Percentiles rank a stretch among this genome's conserved stretches.
These are phyloP conservation scores for Apophysomyces trapeziformis DNA, from an alignment of 371 early-diverging fungal species.

Conservation along the genomic window DNA sequence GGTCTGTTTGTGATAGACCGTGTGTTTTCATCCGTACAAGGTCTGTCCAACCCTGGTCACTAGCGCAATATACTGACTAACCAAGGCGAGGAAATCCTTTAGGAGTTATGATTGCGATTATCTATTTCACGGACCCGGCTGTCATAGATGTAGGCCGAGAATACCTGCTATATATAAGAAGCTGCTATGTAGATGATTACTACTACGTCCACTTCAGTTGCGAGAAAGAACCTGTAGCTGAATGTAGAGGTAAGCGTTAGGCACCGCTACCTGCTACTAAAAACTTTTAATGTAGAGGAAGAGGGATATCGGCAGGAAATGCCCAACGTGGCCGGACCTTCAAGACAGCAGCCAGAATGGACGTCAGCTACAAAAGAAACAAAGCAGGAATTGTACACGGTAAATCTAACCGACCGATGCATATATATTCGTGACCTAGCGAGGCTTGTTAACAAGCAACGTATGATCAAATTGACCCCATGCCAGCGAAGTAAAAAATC, in stretches of 20 bases:
- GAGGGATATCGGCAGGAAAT: background rate
- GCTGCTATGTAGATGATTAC: slow-evolving; percentile 41
- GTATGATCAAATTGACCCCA: background rate
- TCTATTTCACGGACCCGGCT: slow-evolving; percentile 47
- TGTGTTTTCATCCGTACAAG: slow-evolving; percentile 32
- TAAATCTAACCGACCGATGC: background rate
- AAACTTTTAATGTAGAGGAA: background rate
- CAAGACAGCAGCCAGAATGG: background rate
- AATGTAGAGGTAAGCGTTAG: background rate
- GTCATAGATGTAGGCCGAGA: slow-evolving; percentile 26
- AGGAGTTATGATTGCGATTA: slow-evolving; percentile 39
- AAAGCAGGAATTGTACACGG: background rate
- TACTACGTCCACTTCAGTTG: slow-evolving; percentile 20
- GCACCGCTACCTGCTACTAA: background rate
- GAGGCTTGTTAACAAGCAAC: background rate
- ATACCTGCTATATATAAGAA: slow-evolving; percentile 9
- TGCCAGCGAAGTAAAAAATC: background rate
- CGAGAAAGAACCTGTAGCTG: background rate
- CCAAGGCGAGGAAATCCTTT: background rate
- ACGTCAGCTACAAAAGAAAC: background rate
- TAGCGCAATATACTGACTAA: background rate
- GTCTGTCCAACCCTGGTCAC: slow-evolving; percentile 13
- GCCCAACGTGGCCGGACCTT: background rate
- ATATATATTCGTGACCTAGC: background rate
- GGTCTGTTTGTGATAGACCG: slow-evolving; percentile 36